These are phyloP conservation scores for Solanum aculeatissimum DNA, from an alignment of 305 asterid species.

Conservation along the genomic window DNA sequence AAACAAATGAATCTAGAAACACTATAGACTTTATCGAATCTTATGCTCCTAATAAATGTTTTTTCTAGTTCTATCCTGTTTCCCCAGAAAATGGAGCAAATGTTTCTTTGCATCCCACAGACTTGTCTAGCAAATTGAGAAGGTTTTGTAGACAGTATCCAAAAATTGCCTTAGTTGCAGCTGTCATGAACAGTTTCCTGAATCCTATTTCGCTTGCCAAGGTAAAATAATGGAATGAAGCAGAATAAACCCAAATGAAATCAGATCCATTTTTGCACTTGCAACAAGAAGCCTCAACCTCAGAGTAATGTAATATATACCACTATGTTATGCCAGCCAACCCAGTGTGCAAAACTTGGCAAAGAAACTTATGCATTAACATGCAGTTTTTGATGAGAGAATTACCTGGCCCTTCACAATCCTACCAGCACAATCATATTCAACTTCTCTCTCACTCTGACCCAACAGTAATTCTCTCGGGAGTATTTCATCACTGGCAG, in stretches of 20 bases:
- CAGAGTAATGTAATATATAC: not conserved
- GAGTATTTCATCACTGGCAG: conserved; percentile 71
- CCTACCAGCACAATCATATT: conserved; percentile 98
- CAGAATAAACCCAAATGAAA: not conserved
- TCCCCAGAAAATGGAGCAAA: not conserved
- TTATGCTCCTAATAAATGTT: not conserved
- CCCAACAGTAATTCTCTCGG: conserved; percentile 88
- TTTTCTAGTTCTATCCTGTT: not conserved
- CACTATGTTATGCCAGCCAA: not conserved
- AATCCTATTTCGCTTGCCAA: not conserved
- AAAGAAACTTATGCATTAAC: not conserved
- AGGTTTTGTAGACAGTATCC: not conserved
- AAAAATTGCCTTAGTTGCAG: not conserved
- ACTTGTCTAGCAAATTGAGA: not conserved
- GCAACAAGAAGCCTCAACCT: not conserved
- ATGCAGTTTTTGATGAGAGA: not conserved
- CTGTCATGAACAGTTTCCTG: not conserved
- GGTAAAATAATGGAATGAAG: not conserved
- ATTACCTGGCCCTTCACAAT: conserved; percentile 92
- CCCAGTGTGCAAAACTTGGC: not conserved
- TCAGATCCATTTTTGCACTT: not conserved
- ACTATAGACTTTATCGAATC: not conserved
- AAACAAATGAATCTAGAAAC: not conserved
- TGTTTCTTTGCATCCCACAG: not conserved
- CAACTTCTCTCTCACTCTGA: conserved; percentile 81